Base-by-base conservation (phyloP, 225 moss, liverwort and hornwort species). In the Rhytidiadelphus loreus region DNA sequence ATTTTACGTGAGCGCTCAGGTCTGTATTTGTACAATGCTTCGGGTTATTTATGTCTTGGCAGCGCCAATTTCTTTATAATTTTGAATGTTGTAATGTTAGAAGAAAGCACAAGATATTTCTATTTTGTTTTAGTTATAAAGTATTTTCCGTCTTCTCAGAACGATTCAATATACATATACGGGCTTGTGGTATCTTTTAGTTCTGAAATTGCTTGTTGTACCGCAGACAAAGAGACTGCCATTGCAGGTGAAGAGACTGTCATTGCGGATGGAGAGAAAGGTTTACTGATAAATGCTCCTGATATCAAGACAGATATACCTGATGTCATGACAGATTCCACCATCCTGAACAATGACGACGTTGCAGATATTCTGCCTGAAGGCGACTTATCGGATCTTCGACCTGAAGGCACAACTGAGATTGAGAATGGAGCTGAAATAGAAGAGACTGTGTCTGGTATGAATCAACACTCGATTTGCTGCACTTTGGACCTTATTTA, bases 1-100 rank as follows among this genome's bases (percentile, higher is more conserved):
- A 86, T 91, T 77, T 65, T 90, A 83, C 85, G 84, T 28, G 87
- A 90, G 80, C 91, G 90, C 77, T 86, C 93, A 90, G 93, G 93
- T 93, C 16, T 75, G 86, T 86, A 41, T 73, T 64, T 87, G 25
- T 80, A 74, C 73, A 64, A 52, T 28, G 64, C 65, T 41, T 58
- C 35, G n/a, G 48, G 23, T 72, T 48, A 21, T 28, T 26, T 64
- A 53, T 80, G 16, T 74, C 41, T 88, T 74, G 69, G 52, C 62
- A 86, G 62, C 48, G 66, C 13, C 41, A 16, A 77, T 88, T 69
- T 48, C 46, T 23, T 85, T 58, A 14, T 14, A 65, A 62, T 7
- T 77, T 80, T 35, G 52, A 56, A 84, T 84, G 43, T 44, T 82
- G 25, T 71, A 57, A n/a, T 77, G 16, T 21, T 52, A 66, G 70